Evolutionary conservation across 495 filamentous ascomycete species (phyloP).

Genomic region (Aspergillus nanangensis): DNA sequence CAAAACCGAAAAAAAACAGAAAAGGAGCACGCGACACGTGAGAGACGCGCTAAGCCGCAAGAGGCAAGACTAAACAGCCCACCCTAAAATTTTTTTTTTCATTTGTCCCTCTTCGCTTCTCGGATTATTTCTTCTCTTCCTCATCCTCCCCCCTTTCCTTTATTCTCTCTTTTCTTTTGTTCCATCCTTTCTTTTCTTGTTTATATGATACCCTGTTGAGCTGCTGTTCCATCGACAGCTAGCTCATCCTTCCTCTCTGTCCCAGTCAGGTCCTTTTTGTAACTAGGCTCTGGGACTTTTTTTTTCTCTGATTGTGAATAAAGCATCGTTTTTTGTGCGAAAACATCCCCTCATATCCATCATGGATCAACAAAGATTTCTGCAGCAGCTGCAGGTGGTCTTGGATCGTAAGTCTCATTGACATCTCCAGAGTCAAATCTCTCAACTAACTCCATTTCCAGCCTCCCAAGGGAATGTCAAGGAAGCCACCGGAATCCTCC

Average conservation of each 20-base stretch:
- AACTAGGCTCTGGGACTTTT: slow-evolving; percentile 21
- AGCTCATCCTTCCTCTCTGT: slow-evolving; percentile 25
- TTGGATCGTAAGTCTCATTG: slow-evolving; percentile 61
- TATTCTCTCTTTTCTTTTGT: slow-evolving; percentile 17
- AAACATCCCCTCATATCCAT: slow-evolving; percentile 12
- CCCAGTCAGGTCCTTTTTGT: slow-evolving; percentile 9
- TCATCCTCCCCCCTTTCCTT: slow-evolving; percentile 14
- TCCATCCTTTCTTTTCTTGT: slow-evolving; percentile 23
- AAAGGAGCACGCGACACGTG: neutral
- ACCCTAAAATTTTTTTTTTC: slow-evolving; percentile 9
- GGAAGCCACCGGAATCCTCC: slow-evolving; percentile 81
- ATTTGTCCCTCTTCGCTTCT: slow-evolving; percentile 11
- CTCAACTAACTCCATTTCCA: slow-evolving; percentile 14
- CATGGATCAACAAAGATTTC: slow-evolving; percentile 74
- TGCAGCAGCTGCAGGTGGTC: slow-evolving; percentile 69
- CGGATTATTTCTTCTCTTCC: slow-evolving; percentile 22
- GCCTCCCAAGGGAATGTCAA: slow-evolving; percentile 60
- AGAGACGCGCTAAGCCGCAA: neutral
- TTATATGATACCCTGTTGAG: slow-evolving; percentile 36
- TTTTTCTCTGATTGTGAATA: neutral
- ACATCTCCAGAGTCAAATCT: neutral
- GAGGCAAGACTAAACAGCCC: slow-evolving; percentile 5
- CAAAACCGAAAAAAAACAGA: neutral
- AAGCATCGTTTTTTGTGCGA: slow-evolving; percentile 8
- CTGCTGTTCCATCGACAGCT: slow-evolving; percentile 31